Evolutionary conservation across 179 eudicot species (phyloP).

Genomic region (Camellia oleifera): DNA sequence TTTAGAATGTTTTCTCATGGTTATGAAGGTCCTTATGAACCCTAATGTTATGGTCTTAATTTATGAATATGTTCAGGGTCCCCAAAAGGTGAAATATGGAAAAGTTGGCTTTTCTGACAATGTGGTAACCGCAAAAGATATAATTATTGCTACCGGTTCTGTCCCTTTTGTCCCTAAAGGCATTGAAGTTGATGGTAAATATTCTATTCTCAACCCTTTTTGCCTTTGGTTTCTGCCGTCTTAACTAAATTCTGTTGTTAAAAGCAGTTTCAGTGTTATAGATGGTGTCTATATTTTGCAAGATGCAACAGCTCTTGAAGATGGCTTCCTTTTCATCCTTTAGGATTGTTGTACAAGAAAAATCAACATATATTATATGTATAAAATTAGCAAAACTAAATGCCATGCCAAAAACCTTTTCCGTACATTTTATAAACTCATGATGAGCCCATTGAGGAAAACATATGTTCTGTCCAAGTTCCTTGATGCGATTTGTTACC

Average conservation of each 20-base stretch:
- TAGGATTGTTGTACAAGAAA: too few relatives aligned
- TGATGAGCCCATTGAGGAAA: neutral
- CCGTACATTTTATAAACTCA: too few relatives aligned
- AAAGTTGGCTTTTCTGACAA: constrained; percentile 39
- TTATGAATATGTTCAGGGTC: constrained; percentile 48
- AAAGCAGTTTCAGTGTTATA: neutral
- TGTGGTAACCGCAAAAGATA: constrained; percentile 74
- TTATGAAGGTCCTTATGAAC: neutral
- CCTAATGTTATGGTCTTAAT: neutral
- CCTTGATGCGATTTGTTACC: neutral
- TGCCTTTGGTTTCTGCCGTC: neutral
- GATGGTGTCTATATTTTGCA: neutral
- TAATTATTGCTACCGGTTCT: constrained; percentile 90
- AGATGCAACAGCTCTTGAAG: neutral
- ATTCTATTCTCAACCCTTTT: constrained; percentile 1
- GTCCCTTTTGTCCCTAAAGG: constrained; percentile 90
- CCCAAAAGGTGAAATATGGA: constrained; percentile 76
- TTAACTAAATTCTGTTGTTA: neutral
- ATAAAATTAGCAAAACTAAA: neutral
- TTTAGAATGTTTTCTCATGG: constrained; percentile 1
- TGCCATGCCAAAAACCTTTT: neutral
- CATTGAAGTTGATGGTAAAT: constrained; percentile 84
- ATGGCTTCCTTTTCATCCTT: neutral
- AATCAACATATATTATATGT: neutral
- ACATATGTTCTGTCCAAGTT: neutral